These are phyloP conservation scores for Fusarium anthophilum DNA, from an alignment of 2,329 filamentous ascomycete genomes.

Conservation along the genomic window DNA sequence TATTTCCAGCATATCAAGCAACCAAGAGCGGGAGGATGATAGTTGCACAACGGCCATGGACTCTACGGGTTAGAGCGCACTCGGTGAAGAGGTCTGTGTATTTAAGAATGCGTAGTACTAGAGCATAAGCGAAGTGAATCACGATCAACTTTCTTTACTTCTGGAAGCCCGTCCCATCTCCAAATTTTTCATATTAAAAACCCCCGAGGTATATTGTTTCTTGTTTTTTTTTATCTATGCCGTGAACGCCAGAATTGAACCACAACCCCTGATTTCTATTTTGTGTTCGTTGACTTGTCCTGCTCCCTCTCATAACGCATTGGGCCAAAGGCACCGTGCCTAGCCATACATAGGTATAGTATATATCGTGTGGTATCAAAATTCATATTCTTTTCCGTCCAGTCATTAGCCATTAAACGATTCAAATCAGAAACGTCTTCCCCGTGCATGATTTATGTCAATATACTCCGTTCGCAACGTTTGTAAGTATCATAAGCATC, in stretches of 20 bases:
- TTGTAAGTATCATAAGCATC: neutral
- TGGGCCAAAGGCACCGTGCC: slow-evolving; percentile 2
- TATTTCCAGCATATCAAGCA: neutral
- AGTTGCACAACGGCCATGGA: slow-evolving; percentile 4
- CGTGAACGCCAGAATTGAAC: slow-evolving; percentile 35
- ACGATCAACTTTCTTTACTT: neutral
- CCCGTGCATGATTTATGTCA: neutral
- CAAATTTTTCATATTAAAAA: neutral
- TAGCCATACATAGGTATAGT: slow-evolving; percentile 29
- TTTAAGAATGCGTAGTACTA: slow-evolving; percentile 1
- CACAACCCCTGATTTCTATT: slow-evolving; percentile 11
- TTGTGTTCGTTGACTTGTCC: slow-evolving; percentile 1
- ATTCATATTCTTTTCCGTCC: slow-evolving; percentile 38
- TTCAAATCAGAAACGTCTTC: slow-evolving; percentile 5
- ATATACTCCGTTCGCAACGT: neutral
- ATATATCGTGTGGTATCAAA: slow-evolving; percentile 44
- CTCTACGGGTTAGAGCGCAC: neutral
- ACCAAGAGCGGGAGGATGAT: slow-evolving; percentile 11
- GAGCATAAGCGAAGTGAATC: slow-evolving; percentile 5
- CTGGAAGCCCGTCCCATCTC: neutral
- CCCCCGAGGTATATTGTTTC: slow-evolving; percentile 32
- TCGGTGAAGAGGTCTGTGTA: neutral
- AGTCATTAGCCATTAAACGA: slow-evolving; percentile 45
- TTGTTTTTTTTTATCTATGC: slow-evolving; percentile 34
- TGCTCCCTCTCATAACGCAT: neutral